Conservation (phyloP, 2,329 filamentous ascomycete species). For the Talaromyces sp. region DNA sequence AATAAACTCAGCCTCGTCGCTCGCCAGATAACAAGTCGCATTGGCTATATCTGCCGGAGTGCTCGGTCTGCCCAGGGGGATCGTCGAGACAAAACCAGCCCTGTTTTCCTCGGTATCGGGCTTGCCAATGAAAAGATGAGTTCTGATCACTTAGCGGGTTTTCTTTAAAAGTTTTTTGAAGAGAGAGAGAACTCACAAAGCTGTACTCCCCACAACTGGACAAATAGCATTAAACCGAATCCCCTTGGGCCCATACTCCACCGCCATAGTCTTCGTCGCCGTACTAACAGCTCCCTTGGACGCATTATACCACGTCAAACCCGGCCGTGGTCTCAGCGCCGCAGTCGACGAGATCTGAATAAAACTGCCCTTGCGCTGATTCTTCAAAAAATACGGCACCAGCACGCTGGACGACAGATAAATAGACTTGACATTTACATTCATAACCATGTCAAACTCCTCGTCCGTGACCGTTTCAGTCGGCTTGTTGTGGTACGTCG, state of each 20-base stretch:
- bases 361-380: constrained; percentile 30
- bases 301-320: constrained; percentile 39
- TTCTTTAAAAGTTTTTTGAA: constrained; percentile 34
- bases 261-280: constrained; percentile 21
- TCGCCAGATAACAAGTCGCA: constrained; percentile 64
- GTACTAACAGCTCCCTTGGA: constrained; percentile 34
- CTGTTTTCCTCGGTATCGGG: constrained; percentile 42
- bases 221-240: constrained; percentile 23
- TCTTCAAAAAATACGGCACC: constrained; percentile 30
- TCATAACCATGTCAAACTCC: constrained; percentile 36
- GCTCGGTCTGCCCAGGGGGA: constrained; percentile 40
- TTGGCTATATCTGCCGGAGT: constrained; percentile 61
- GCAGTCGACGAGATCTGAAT: constrained; percentile 39
- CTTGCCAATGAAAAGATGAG: constrained; percentile 54
- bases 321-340: constrained; percentile 32
- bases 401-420: constrained; percentile 29
- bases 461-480: constrained; percentile 33
- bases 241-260: constrained; percentile 19
- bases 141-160: constrained; percentile 35
- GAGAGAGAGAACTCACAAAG: constrained; percentile 31
- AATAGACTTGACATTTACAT: constrained; percentile 38
- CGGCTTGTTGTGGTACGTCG: constrained; percentile 30
- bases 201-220: constrained; percentile 20
- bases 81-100: constrained; percentile 39
- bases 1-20: constrained; percentile 66